Evolutionary conservation across 1,139 yeast species (phyloP).

Genomic region (Eremothecium gossypii): DNA sequence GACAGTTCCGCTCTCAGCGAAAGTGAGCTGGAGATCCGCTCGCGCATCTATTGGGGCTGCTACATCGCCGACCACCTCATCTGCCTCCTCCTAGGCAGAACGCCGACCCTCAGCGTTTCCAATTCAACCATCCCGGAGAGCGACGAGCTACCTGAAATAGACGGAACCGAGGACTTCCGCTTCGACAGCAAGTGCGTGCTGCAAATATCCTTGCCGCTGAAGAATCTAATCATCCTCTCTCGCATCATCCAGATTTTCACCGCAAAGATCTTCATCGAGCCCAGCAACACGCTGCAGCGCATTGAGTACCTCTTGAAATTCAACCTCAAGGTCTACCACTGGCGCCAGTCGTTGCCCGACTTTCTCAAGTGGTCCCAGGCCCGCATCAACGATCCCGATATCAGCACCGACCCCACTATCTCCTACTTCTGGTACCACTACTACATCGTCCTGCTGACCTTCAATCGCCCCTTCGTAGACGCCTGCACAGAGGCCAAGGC

Average conservation of each 20-base stretch:
- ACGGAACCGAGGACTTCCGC: constrained; percentile 41
- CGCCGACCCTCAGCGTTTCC: constrained; percentile 45
- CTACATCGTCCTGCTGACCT: constrained; percentile 46
- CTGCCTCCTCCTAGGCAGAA: constrained; percentile 49
- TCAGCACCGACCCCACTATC: constrained; percentile 35
- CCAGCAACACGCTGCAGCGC: constrained; percentile 22
- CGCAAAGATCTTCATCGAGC: constrained; percentile 28
- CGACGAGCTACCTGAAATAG: constrained; percentile 51
- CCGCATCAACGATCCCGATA: constrained; percentile 36
- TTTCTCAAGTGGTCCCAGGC: constrained; percentile 44
- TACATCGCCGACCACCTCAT: constrained; percentile 58
- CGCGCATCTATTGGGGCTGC: constrained; percentile 60
- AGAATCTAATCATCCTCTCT: constrained; percentile 44
- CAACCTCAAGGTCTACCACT: constrained; percentile 41
- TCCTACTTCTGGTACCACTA: constrained; percentile 49
- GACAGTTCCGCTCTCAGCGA: constrained; percentile 20
- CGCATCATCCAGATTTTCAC: constrained; percentile 48
- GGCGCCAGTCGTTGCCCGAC: constrained; percentile 42
- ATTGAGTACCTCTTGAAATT: constrained; percentile 32
- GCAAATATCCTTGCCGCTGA: constrained; percentile 37
- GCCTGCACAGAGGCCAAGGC: constrained; percentile 25
- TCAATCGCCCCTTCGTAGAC: constrained; percentile 49
- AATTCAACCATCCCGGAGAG: constrained; percentile 57
- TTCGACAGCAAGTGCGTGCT: constrained; percentile 30
- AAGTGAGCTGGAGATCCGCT: constrained; percentile 45